These are phyloP conservation scores for Chlamydomonas reinhardtii DNA, from an alignment of 163 green algal species.

Conservation along the genomic window DNA sequence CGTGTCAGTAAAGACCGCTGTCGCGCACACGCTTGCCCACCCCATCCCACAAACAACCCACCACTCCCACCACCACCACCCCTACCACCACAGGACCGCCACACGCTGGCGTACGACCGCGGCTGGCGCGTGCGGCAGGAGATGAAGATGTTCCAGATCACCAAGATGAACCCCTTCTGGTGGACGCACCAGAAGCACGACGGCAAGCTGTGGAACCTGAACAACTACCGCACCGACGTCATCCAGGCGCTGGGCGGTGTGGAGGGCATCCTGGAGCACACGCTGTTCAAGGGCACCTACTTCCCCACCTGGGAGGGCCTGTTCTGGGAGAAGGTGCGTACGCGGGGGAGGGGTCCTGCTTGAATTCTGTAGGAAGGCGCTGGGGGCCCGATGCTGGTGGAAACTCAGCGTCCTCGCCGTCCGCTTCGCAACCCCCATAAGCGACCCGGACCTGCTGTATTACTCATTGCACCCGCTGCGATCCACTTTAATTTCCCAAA, in stretches of 20 bases:
- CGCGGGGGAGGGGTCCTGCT: too few relatives aligned
- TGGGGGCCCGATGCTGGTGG: too few relatives aligned
- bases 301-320: slow-evolving; percentile 99
- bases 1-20: too few relatives aligned
- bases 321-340: slow-evolving; percentile 94
- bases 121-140: slow-evolving; percentile 98
- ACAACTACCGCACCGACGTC: slow-evolving; percentile 99
- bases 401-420: too few relatives aligned
- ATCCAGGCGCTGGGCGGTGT: slow-evolving; percentile 98
- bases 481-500: too few relatives aligned
- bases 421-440: too few relatives aligned
- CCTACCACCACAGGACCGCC: slow-evolving; percentile 84
- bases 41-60: too few relatives aligned
- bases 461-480: too few relatives aligned
- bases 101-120: slow-evolving; percentile 99
- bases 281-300: slow-evolving; percentile 99
- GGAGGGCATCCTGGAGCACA: slow-evolving; percentile 99
- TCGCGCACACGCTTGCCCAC: too few relatives aligned
- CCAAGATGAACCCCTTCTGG: slow-evolving; percentile 96
- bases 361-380: slow-evolving; percentile 3
- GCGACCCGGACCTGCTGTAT: too few relatives aligned
- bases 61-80: too few relatives aligned
- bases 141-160: slow-evolving; percentile 98
- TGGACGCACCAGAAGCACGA: slow-evolving; percentile 99
- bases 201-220: slow-evolving; percentile 99